Percentiles rank a stretch among this genome's conserved stretches.
These are phyloP conservation scores for Claviceps sorghi DNA, from an alignment of 2,329 filamentous ascomycete genomes.

Conservation along the genomic window DNA sequence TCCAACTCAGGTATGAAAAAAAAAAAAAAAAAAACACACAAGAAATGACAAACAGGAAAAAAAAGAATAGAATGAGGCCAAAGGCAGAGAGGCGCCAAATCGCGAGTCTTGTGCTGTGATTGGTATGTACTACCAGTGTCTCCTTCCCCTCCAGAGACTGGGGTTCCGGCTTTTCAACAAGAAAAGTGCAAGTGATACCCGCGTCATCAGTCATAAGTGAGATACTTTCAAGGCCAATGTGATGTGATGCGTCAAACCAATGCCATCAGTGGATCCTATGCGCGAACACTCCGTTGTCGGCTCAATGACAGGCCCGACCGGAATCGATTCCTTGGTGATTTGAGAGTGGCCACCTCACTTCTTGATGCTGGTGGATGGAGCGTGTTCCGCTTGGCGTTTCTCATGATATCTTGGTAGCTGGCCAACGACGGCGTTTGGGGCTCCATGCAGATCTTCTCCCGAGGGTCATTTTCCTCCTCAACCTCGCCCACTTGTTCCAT, in stretches of 20 bases:
- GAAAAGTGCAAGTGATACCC: background rate
- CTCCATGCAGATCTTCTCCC: conserved; percentile 10
- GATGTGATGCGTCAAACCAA: too few species aligned
- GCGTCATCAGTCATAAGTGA: background rate
- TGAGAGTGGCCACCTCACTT: conserved; percentile 12
- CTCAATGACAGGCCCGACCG: conserved; percentile 21
- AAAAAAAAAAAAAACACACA: background rate
- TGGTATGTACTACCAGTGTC: background rate
- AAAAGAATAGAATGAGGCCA: background rate
- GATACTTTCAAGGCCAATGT: too few species aligned
- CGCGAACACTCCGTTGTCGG: conserved; percentile 26
- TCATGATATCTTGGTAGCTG: conserved; percentile 34
- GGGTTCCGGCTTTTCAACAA: too few species aligned
- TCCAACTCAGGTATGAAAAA: background rate
- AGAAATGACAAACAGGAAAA: background rate
- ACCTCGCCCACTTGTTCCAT: conserved; percentile 23
- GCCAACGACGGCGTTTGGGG: conserved; percentile 16
- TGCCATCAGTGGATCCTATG: conserved; percentile 8
- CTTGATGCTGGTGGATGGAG: conserved; percentile 5
- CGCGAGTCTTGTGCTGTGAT: background rate
- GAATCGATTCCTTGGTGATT: conserved; percentile 19
- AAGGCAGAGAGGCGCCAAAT: background rate
- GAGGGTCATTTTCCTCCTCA: conserved; percentile 11
- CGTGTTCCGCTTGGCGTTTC: conserved; percentile 28
- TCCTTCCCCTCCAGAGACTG: too few species aligned